These are phyloP conservation scores for Xylariaceae sp. DNA, from an alignment of 2,329 filamentous ascomycete genomes.

Conservation along the genomic window DNA sequence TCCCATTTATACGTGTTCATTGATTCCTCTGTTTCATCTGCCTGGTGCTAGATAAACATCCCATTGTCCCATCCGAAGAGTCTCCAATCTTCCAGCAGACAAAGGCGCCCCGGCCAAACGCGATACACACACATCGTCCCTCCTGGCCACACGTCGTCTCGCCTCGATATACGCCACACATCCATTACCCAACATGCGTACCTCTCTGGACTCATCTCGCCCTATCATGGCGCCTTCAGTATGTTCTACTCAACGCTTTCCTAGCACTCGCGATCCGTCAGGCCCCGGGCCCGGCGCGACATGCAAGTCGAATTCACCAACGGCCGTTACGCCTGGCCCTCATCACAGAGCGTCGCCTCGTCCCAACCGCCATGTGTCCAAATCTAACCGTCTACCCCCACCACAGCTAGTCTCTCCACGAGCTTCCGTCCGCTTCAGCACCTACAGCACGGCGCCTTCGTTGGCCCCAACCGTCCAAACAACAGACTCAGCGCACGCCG, in stretches of 20 bases:
- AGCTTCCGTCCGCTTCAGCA: slow-evolving; percentile 55
- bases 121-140: background rate
- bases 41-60: background rate
- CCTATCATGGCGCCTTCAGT: slow-evolving; percentile 62
- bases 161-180: background rate
- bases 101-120: background rate
- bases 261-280: slow-evolving; percentile 5
- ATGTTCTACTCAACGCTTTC: slow-evolving; percentile 36
- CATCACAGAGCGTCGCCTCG: background rate
- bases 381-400: background rate
- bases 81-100: background rate
- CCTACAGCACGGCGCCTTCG: slow-evolving; percentile 56
- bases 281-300: background rate
- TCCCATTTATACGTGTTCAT: background rate
- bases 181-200: slow-evolving; percentile 43
- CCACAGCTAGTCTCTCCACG: slow-evolving; percentile 40
- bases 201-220: slow-evolving; percentile 56
- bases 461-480: slow-evolving; percentile 55
- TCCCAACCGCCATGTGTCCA: background rate
- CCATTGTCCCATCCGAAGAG: background rate
- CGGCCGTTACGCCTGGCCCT: slow-evolving; percentile 1
- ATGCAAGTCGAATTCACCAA: slow-evolving; percentile 9
- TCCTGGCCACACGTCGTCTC: background rate
- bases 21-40: background rate
- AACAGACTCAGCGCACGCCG: slow-evolving; percentile 52